Conservation (phyloP, 495 filamentous ascomycete genomes). For the Penicillium argentinense region DNA sequence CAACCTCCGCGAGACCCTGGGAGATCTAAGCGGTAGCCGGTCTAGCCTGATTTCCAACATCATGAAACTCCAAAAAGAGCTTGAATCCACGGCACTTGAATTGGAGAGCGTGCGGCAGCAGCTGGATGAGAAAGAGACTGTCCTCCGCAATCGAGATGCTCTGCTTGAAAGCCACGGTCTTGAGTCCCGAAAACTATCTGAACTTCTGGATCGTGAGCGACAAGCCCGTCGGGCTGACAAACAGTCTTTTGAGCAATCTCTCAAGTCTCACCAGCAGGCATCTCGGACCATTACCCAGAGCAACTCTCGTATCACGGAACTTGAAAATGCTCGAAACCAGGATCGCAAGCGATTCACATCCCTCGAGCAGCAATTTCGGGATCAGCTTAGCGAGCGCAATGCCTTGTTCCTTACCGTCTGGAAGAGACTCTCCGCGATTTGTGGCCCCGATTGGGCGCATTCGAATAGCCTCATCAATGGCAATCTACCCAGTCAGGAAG, state of each 20-base stretch:
- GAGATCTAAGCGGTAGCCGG: constrained; percentile 83
- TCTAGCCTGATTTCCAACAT: constrained; percentile 85
- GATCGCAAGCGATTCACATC: constrained; percentile 72
- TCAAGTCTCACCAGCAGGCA: constrained; percentile 82
- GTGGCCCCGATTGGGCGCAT: constrained; percentile 89
- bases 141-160: constrained; percentile 86
- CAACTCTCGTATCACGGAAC: constrained; percentile 77
- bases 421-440: constrained; percentile 82
- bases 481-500: constrained; percentile 76
- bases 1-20: constrained; percentile 78
- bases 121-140: constrained; percentile 80
- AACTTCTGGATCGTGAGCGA: constrained; percentile 89
- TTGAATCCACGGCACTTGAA: constrained; percentile 78
- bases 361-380: constrained; percentile 76
- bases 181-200: constrained; percentile 79
- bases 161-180: constrained; percentile 87
- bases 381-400: constrained; percentile 88
- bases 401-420: constrained; percentile 80
- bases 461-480: constrained; percentile 87
- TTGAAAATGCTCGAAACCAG: constrained; percentile 70
- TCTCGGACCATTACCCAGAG: constrained; percentile 78
- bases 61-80: constrained; percentile 80
- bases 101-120: constrained; percentile 74
- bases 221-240: constrained; percentile 80
- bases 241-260: constrained; percentile 79